Percentiles rank a stretch among this genome's conserved stretches.
These are phyloP conservation scores for Lolium multiflorum DNA, from an alignment of 176 grass and related monocot genomes.

Conservation along the genomic window DNA sequence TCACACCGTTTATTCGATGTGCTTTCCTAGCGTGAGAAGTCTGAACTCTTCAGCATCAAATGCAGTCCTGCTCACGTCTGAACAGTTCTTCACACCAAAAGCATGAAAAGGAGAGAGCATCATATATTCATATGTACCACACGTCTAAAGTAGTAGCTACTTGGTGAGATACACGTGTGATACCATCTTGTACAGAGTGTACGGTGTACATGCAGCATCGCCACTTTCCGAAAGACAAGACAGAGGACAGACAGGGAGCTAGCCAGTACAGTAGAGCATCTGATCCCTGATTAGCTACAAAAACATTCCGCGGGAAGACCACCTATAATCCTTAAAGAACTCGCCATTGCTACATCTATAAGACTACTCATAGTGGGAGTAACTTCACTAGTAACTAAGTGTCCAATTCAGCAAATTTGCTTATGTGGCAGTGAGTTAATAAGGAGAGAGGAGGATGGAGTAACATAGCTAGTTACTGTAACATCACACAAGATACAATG, in stretches of 20 bases:
- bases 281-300: constrained; percentile 32
- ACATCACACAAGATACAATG: no score
- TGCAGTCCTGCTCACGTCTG: background rate
- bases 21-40: constrained; percentile 9
- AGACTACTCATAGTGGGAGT: no score
- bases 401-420: no score
- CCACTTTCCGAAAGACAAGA: constrained; percentile 35
- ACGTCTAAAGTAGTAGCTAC: background rate
- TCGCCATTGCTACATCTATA: no score
- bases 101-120: background rate
- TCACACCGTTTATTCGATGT: background rate
- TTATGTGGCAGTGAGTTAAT: no score
- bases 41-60: background rate
- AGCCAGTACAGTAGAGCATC: constrained; percentile 9
- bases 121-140: background rate
- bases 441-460: no score
- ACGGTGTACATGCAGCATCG: constrained; percentile 1
- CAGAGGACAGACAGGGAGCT: background rate
- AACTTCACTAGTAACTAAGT: no score
- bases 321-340: no score
- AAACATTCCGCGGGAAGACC: no score
- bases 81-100: background rate
- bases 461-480: no score
- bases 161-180: background rate
- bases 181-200: background rate